Base-by-base conservation (phyloP, 345 rosid genomes). In the Rhizophora mangle region DNA sequence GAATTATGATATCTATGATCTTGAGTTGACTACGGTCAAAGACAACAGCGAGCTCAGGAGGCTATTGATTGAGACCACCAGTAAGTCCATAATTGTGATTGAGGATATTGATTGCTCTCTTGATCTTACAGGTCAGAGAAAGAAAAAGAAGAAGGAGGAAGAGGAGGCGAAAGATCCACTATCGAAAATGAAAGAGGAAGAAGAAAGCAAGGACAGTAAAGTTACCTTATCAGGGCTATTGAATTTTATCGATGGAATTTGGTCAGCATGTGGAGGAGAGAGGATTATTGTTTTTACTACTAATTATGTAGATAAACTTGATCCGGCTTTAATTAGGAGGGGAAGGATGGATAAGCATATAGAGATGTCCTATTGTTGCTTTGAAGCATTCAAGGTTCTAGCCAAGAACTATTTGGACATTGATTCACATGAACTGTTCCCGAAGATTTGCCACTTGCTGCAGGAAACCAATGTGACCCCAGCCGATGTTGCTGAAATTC, bases 321-420 rank as follows among this genome's bases (percentile, higher is more conserved):
- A 82, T 71, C 81, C 83, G 0, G 85, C 83, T 29, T 60, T 82
- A 6, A 82, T 82, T 15, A 47, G 85, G 16, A 73, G 58, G 60
- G 85, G 81, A 7, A 68, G 83, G 34, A 82, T 82, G 85, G 85
- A 82, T 30, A 79, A 65, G 58, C 81, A 63, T 34, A 79, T 82
- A 21, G 77, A 77, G 21, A 7, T 82, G 73, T 71, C 79, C 0
- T 79, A 79, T 18, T 82, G 85, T 32, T 43, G 72, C 69, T 79
- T 76, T 36, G 81, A 74, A 26, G 81, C 82, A 22, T 80, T 83
- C 61, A 80, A 77, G 52, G 74, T 75, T 24, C 68, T 83, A 2
- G 82, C 79, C 0, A 82, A 61, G 70, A 82, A 80, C 51, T 80
- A 82, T 37, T 39, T 82, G 19, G 62, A 60, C 11, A 0, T 77